Conservation (phyloP, 2,329 filamentous ascomycete genomes). For the Ophidiomyces ophidiicola region DNA sequence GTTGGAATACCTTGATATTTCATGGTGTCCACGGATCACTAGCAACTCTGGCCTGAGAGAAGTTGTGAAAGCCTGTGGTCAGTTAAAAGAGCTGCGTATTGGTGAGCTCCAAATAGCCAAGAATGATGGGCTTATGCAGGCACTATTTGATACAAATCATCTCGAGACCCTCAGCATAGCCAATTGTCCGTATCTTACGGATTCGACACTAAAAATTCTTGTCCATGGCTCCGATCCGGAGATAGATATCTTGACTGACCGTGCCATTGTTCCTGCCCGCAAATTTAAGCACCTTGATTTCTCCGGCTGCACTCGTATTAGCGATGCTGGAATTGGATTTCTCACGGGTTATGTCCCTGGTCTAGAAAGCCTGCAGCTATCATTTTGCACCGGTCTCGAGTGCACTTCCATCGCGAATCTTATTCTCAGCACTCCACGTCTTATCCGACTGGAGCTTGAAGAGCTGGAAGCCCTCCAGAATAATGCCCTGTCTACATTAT, state of each 20-base stretch:
- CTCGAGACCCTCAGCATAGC: slow-evolving; percentile 72
- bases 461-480: slow-evolving; percentile 72
- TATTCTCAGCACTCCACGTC: slow-evolving; percentile 58
- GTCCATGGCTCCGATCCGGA: slow-evolving; percentile 65
- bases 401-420: slow-evolving; percentile 62
- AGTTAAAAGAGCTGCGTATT: slow-evolving; percentile 65
- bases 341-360: slow-evolving; percentile 64
- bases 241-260: slow-evolving; percentile 66
- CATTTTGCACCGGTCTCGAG: slow-evolving; percentile 60
- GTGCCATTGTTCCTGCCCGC: slow-evolving; percentile 62
- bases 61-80: slow-evolving; percentile 60
- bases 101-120: slow-evolving; percentile 73
- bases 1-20: slow-evolving; percentile 76
- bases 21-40: slow-evolving; percentile 73
- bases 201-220: slow-evolving; percentile 60
- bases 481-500: slow-evolving; percentile 57
- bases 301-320: slow-evolving; percentile 63
- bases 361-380: slow-evolving; percentile 72
- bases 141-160: slow-evolving; percentile 67
- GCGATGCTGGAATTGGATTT: slow-evolving; percentile 56
- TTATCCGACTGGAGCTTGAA: slow-evolving; percentile 83
- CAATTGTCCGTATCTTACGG: slow-evolving; percentile 65
- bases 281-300: slow-evolving; percentile 75
- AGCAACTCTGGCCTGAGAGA: slow-evolving; percentile 62
- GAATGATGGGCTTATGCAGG: slow-evolving; percentile 56